Percentiles rank a stretch among this genome's conserved stretches.
phyloP scores from a whole-genome alignment of 495 filamentous ascomycete species.

The Tuber aestivum region DNA sequence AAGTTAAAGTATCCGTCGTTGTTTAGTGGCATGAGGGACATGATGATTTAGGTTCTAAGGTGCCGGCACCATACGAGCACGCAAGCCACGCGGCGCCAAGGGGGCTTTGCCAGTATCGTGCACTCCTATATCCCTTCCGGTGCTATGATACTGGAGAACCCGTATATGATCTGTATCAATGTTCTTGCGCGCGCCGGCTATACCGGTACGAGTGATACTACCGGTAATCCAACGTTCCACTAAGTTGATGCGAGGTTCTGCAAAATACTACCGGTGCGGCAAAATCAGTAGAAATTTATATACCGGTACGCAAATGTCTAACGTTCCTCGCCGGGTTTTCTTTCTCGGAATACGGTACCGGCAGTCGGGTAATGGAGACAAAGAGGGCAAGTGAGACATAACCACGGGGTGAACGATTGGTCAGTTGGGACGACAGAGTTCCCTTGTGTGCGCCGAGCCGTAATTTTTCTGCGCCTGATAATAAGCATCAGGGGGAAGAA shows the following conservation, averaged over 20 bases:
- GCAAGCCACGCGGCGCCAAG: not conserved
- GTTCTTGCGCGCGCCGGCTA: no score
- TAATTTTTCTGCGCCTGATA: not conserved
- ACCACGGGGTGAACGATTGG: not conserved
- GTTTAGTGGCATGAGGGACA: no score
- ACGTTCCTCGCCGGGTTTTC: not conserved
- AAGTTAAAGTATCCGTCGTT: no score
- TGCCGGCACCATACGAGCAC: not conserved
- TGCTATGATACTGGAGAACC: not conserved
- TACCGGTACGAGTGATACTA: not conserved
- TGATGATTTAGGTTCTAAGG: no score
- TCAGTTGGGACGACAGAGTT: not conserved
- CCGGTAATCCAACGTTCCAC: not conserved
- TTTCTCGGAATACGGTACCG: not conserved
- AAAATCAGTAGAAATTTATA: constrained; percentile 1
- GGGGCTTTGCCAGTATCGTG: not conserved
- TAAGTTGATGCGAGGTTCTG: not conserved
- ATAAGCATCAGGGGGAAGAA: not conserved
- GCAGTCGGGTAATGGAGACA: not conserved
- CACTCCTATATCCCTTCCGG: not conserved
- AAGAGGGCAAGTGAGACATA: not conserved
- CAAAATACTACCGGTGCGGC: not conserved
- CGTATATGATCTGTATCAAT: not conserved
- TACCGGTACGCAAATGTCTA: not conserved
- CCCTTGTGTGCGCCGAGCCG: not conserved